phyloP scores from a whole-genome alignment of 1,284 basidiomycete genomes.

The Marasmius oreades region DNA sequence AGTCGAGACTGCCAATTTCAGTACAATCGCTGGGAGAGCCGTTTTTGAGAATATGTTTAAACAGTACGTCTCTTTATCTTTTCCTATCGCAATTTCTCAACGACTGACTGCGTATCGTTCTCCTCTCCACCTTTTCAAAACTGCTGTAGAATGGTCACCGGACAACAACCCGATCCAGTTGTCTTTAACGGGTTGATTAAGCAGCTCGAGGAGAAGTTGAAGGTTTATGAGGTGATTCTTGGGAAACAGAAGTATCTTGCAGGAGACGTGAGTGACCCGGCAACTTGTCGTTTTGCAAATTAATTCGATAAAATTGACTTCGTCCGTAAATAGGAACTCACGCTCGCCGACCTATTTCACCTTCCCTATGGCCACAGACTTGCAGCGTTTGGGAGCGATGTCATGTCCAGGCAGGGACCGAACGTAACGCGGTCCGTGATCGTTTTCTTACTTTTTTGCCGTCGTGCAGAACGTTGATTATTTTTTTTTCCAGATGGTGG shows the following conservation, averaged over 20 bases:
- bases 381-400: not conserved
- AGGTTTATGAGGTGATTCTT: slow-evolving; percentile 44
- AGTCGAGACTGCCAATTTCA: slow-evolving; percentile 8
- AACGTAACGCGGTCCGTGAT: slow-evolving; percentile 11
- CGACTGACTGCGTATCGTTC: not conserved
- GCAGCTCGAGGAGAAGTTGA: slow-evolving; percentile 31
- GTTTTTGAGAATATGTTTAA: slow-evolving; percentile 7
- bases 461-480: slow-evolving; percentile 24
- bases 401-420: slow-evolving; percentile 3
- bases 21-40: not conserved
- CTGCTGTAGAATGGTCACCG: not conserved
- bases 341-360: slow-evolving; percentile 21
- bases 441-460: not conserved
- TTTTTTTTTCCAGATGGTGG: slow-evolving; percentile 48
- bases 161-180: slow-evolving; percentile 21
- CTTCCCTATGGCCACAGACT: slow-evolving; percentile 16
- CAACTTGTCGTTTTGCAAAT: not conserved
- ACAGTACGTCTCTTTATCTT: slow-evolving; percentile 1
- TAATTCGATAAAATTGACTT: not conserved
- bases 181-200: slow-evolving; percentile 22
- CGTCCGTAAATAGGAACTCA: slow-evolving; percentile 17
- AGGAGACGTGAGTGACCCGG: slow-evolving; percentile 32
- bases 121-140: no score
- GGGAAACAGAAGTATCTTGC: slow-evolving; percentile 44
- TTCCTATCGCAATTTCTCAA: not conserved